Evolutionary conservation across 2,329 filamentous ascomycete genomes (phyloP).

Genomic region (Epichloe baconii): DNA sequence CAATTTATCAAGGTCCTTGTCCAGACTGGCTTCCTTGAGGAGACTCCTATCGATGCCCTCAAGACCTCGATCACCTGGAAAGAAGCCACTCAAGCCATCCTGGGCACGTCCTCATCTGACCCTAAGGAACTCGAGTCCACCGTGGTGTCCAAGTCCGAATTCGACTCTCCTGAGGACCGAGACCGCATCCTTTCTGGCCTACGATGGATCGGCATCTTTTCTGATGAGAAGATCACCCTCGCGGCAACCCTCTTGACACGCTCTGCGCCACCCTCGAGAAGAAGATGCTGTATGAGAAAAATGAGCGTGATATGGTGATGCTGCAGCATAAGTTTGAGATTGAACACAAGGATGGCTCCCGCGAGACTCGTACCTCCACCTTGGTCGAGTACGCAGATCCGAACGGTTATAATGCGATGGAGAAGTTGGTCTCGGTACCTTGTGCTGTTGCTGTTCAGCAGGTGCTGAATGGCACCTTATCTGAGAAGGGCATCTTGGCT

Average conservation of each 20-base stretch:
- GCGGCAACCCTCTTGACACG: constrained; percentile 77
- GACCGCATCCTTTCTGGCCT: constrained; percentile 58
- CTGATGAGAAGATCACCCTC: constrained; percentile 40
- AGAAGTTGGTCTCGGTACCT: constrained; percentile 65
- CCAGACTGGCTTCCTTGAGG: constrained; percentile 77
- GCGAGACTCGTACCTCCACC: constrained; percentile 68
- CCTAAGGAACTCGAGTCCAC: constrained; percentile 60
- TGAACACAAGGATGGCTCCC: constrained; percentile 60
- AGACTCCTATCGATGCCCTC: constrained; percentile 52
- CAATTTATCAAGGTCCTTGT: constrained; percentile 80
- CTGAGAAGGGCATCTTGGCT: constrained; percentile 61
- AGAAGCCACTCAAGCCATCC: constrained; percentile 66
- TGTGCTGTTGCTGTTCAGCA: constrained; percentile 54
- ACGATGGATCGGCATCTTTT: constrained; percentile 56
- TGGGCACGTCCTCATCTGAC: constrained; percentile 52
- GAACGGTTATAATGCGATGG: constrained; percentile 68
- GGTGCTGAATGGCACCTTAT: constrained; percentile 63
- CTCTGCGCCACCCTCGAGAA: constrained; percentile 77
- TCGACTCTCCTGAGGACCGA: constrained; percentile 55
- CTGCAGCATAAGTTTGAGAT: constrained; percentile 77
- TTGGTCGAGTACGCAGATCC: constrained; percentile 68
- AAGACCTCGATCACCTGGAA: constrained; percentile 64
- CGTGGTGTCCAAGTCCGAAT: constrained; percentile 63
- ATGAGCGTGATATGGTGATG: constrained; percentile 73
- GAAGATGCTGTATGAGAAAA: constrained; percentile 80